These are phyloP conservation scores for Gentiana dahurica DNA, from an alignment of 257 asterid genomes.

Conservation along the genomic window DNA sequence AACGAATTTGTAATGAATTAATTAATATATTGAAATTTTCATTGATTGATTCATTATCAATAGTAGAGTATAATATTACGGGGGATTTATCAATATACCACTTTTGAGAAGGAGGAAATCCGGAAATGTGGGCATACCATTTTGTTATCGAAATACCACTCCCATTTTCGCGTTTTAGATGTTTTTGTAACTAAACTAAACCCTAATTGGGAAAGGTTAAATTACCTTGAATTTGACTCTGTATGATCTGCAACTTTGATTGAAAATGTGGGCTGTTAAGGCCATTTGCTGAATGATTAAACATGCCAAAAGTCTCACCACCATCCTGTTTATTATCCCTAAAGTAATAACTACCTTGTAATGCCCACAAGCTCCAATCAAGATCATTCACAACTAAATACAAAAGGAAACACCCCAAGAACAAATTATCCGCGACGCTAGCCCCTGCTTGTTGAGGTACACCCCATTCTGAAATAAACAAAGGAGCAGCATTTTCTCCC, in stretches of 20 bases:
- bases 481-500: constrained; percentile 24
- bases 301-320: constrained; percentile 36
- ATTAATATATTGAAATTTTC: too few species aligned
- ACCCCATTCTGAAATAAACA: constrained; percentile 50
- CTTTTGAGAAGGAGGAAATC: too few species aligned
- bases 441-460: constrained; percentile 16
- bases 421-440: constrained; percentile 22
- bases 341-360: constrained; percentile 41
- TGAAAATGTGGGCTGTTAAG: constrained; percentile 25
- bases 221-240: constrained; percentile 23
- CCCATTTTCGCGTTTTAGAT: too few species aligned
- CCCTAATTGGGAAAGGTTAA: too few species aligned
- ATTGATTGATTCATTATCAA: too few species aligned
- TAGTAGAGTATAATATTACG: too few species aligned
- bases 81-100: too few species aligned
- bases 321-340: constrained; percentile 23
- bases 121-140: too few species aligned
- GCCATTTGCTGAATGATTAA: constrained; percentile 27
- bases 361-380: constrained; percentile 54
- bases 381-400: constrained; percentile 33
- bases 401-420: constrained; percentile 27
- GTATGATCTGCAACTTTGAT: constrained; percentile 22
- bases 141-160: too few species aligned
- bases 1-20: background rate
- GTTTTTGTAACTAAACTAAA: too few species aligned